phyloP scores from a whole-genome alignment of 495 filamentous ascomycete species.

The Coniosporium apollinis region DNA sequence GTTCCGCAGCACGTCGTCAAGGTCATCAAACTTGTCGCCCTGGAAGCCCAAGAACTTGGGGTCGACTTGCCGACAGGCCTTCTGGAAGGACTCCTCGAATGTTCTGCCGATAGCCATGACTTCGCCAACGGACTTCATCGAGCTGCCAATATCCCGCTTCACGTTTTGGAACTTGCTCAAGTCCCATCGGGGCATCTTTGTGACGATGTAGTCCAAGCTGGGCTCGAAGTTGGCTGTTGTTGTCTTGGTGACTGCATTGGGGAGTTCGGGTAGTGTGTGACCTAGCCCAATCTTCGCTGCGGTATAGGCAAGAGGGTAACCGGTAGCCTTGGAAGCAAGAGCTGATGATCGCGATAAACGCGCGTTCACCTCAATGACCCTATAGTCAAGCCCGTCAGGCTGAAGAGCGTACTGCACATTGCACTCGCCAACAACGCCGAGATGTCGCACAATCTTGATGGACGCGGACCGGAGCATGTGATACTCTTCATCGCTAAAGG shows the following conservation, averaged over 20 bases:
- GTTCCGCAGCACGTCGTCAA: conserved; percentile 79
- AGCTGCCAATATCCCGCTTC: conserved; percentile 87
- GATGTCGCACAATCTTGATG: conserved; percentile 95
- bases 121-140: conserved; percentile 96
- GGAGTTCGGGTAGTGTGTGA: conserved; percentile 83
- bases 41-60: conserved; percentile 85
- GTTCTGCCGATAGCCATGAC: conserved; percentile 98
- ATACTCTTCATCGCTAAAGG: conserved; percentile 93
- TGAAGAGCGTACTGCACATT: conserved; percentile 98
- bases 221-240: conserved; percentile 98
- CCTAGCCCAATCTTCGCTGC: conserved; percentile 94
- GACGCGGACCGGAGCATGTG: conserved; percentile 97
- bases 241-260: conserved; percentile 94
- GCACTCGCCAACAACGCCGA: conserved; percentile 95
- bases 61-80: conserved; percentile 92
- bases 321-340: conserved; percentile 89
- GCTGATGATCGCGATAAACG: conserved; percentile 90
- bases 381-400: conserved; percentile 92
- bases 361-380: conserved; percentile 98
- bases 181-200: conserved; percentile 97
- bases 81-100: conserved; percentile 98
- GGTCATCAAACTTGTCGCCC: conserved; percentile 81
- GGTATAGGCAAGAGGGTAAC: conserved; percentile 86
- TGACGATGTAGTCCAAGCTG: conserved; percentile 91
- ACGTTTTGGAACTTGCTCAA: conserved; percentile 97